These are phyloP conservation scores for Sorghum bicolor DNA, from an alignment of 176 grass and related monocot genomes.

Conservation along the genomic window DNA sequence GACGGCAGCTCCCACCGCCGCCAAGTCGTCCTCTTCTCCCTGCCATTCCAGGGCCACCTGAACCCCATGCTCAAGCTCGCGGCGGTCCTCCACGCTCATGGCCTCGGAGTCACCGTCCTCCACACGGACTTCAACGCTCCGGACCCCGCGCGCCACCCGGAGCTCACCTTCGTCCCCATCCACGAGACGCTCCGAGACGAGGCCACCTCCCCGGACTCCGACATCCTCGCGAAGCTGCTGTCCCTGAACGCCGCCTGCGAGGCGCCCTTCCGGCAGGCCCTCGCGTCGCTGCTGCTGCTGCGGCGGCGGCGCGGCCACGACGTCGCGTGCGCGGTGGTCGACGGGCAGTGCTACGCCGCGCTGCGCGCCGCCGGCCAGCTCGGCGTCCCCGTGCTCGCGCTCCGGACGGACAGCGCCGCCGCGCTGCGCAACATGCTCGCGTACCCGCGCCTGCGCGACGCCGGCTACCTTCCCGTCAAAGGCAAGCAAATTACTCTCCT, in stretches of 20 bases:
- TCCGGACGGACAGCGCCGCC: not conserved
- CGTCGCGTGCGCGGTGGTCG: too few relatives aligned
- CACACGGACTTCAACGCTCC: slow-evolving; percentile 35
- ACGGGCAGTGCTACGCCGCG: not conserved
- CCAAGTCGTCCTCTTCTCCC: slow-evolving; percentile 28
- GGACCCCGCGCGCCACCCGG: slow-evolving; percentile 28
- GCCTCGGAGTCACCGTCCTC: slow-evolving; percentile 42
- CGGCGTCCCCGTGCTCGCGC: not conserved
- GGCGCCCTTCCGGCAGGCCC: not conserved
- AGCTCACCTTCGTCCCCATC: slow-evolving; percentile 28
- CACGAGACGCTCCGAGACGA: not conserved
- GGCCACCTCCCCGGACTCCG: not conserved
- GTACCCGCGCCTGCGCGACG: not conserved
- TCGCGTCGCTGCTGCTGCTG: not conserved
- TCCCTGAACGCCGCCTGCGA: not conserved
- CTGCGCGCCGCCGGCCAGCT: too few relatives aligned
- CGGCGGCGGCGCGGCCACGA: not conserved
- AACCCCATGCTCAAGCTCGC: slow-evolving; percentile 44
- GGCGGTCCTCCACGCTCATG: not conserved
- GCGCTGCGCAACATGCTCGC: not conserved
- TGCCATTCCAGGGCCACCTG: slow-evolving; percentile 49
- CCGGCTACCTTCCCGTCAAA: not conserved
- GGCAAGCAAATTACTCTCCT: not conserved
- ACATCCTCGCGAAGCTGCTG: not conserved
- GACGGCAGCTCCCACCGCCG: not conserved